phyloP scores from a whole-genome alignment of 78 protist species.

The Cyanophora paradoxa region DNA sequence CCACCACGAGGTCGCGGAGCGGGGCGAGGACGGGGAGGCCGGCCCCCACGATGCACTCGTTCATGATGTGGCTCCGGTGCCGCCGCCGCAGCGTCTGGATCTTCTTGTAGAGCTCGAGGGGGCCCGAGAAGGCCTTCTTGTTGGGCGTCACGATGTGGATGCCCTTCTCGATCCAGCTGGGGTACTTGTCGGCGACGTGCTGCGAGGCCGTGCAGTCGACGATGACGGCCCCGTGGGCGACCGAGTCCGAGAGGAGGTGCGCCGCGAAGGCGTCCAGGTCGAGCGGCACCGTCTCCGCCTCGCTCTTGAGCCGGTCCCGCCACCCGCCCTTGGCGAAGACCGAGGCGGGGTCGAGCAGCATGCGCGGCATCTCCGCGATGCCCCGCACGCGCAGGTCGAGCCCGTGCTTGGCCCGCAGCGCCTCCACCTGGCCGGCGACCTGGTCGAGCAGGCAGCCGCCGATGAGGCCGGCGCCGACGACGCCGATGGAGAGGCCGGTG shows the following conservation, averaged over 20 bases:
- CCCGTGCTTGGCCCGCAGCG: too few relatives aligned
- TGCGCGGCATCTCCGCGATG: too few relatives aligned
- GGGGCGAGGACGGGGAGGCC: slow-evolving; percentile 32
- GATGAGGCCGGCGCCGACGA: too few relatives aligned
- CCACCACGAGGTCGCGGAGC: not conserved
- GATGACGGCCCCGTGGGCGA: not conserved
- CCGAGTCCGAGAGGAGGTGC: not conserved
- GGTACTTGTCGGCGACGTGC: not conserved
- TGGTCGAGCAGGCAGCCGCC: too few relatives aligned
- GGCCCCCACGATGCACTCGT: slow-evolving; percentile 27
- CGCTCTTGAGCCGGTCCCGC: too few relatives aligned
- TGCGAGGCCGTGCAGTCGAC: not conserved
- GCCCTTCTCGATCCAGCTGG: not conserved
- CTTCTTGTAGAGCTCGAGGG: not conserved
- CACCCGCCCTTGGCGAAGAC: too few relatives aligned
- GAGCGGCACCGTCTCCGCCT: too few relatives aligned
- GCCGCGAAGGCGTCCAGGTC: too few relatives aligned
- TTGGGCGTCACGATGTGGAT: not conserved
- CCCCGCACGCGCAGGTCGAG: too few relatives aligned
- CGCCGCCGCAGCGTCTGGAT: not conserved
- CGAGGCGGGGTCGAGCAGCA: too few relatives aligned
- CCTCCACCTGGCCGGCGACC: too few relatives aligned
- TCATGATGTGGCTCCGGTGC: not conserved
- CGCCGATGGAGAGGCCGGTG: too few relatives aligned
- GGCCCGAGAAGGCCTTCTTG: not conserved